Evolutionary conservation across 345 rosid species (phyloP).

Genomic region (Salix caprea): DNA sequence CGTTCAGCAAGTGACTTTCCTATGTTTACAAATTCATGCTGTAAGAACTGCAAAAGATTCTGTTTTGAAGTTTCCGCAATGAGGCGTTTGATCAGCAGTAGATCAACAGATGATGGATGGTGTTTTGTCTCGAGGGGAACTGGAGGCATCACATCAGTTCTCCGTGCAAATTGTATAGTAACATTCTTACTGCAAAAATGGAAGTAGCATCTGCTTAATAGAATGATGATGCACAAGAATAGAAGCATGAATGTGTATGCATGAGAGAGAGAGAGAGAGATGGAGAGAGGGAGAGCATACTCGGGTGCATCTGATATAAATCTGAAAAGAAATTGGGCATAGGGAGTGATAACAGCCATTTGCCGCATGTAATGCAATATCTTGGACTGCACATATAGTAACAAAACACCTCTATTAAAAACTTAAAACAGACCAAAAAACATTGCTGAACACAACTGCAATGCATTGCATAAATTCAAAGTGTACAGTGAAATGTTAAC

Average conservation of each 20-base stretch:
- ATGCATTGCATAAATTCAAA: conserved; percentile 4
- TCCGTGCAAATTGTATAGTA: conserved; percentile 74
- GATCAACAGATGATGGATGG: conserved; percentile 95
- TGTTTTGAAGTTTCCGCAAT: conserved; percentile 83
- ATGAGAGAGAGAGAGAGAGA: background rate
- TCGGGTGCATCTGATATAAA: conserved; percentile 72
- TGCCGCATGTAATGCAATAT: conserved; percentile 98
- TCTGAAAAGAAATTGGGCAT: conserved; percentile 81
- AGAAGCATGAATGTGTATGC: background rate
- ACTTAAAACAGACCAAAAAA: background rate
- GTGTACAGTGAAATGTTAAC: conserved; percentile 11
- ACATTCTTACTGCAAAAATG: conserved; percentile 61
- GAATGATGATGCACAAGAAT: background rate
- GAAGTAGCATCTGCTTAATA: background rate
- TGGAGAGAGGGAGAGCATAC: conserved; percentile 43
- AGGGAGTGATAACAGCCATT: conserved; percentile 98
- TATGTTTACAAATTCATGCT: conserved; percentile 90
- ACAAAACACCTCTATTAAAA: conserved; percentile 10
- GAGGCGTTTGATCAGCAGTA: conserved; percentile 83
- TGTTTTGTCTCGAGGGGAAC: conserved; percentile 93
- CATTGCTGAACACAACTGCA: background rate
- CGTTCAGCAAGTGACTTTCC: conserved; percentile 75
- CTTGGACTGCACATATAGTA: conserved; percentile 61
- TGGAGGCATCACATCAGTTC: conserved; percentile 95
- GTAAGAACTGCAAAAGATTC: conserved; percentile 83